Conservation (phyloP, 163 green algal species). For the Scenedesmus sp. region DNA sequence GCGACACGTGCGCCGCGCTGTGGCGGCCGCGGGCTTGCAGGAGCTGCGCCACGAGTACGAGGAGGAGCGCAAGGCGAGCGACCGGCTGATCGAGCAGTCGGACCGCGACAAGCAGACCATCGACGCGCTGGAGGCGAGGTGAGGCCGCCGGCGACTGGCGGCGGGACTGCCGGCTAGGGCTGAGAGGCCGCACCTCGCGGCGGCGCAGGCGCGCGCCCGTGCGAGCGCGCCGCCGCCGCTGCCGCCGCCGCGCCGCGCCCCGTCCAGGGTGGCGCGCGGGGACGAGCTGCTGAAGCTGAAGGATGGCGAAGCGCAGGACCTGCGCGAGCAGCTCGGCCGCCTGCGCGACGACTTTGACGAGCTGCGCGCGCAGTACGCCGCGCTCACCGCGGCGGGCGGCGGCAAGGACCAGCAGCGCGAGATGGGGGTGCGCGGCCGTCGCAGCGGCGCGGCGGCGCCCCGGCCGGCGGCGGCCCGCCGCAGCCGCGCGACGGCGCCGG, state of each 20-base stretch:
- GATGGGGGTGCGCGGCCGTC: conserved; percentile 33
- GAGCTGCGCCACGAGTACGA: conserved; percentile 43
- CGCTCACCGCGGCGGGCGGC: conserved; percentile 52
- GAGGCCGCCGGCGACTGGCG: background rate
- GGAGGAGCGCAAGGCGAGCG: conserved; percentile 48
- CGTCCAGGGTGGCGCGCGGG: conserved; percentile 45
- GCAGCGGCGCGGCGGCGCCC: too few relatives aligned
- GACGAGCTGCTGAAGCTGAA: conserved; percentile 50
- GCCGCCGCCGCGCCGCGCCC: background rate
- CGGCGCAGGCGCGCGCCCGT: too few relatives aligned
- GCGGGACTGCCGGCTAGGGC: too few relatives aligned
- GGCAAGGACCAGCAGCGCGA: conserved; percentile 45
- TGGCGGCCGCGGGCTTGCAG: conserved; percentile 11
- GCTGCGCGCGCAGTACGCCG: conserved; percentile 51
- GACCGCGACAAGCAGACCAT: conserved; percentile 45
- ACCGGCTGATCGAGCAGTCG: conserved; percentile 40
- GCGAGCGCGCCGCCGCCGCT: too few relatives aligned
- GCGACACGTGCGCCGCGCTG: background rate
- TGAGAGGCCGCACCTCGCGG: too few relatives aligned
- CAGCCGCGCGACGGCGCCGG: background rate
- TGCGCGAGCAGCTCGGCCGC: conserved; percentile 46
- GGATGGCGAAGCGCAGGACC: conserved; percentile 44
- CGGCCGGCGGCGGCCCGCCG: background rate
- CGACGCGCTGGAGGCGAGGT: conserved; percentile 46
- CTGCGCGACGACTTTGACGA: conserved; percentile 51